These are phyloP conservation scores for Zygosaccharomyces pseudobailii DNA, from an alignment of 1,139 yeast genomes.

Conservation along the genomic window DNA sequence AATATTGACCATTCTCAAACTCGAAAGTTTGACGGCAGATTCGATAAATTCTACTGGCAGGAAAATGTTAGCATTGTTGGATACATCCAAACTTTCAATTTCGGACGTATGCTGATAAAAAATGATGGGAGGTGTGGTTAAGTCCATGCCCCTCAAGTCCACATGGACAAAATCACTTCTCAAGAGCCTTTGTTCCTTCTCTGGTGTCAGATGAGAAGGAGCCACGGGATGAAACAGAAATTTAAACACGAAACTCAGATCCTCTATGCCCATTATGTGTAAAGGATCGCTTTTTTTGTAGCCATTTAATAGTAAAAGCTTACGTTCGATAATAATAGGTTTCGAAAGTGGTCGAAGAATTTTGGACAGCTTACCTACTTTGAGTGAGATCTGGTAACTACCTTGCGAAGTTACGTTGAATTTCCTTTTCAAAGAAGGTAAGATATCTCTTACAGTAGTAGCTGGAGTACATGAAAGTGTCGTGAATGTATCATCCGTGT, in stretches of 20 bases:
- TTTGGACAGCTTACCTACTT: constrained; percentile 75
- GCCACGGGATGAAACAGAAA: constrained; percentile 73
- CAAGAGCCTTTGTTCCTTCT: constrained; percentile 59
- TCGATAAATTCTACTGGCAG: constrained; percentile 84
- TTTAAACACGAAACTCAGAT: constrained; percentile 78
- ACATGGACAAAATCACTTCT: constrained; percentile 68
- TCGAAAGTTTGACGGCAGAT: constrained; percentile 65
- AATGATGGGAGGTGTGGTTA: constrained; percentile 80
- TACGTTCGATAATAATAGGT: constrained; percentile 75
- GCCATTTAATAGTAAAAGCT: constrained; percentile 71
- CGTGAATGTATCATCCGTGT: constrained; percentile 77
- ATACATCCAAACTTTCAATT: constrained; percentile 76
- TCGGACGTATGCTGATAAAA: constrained; percentile 79
- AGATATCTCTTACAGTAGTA: constrained; percentile 71
- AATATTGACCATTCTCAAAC: constrained; percentile 65
- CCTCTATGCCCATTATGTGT: constrained; percentile 80
- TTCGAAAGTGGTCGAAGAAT: constrained; percentile 67
- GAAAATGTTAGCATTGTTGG: constrained; percentile 80
- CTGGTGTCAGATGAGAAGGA: constrained; percentile 61
- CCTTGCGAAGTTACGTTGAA: constrained; percentile 59
- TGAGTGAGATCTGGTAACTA: constrained; percentile 74
- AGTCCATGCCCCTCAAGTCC: constrained; percentile 64
- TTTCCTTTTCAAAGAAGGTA: constrained; percentile 65
- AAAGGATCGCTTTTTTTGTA: constrained; percentile 71
- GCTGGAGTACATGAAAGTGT: constrained; percentile 69